Evolutionary conservation across 352 stramenopile species (phyloP).

Genomic region (Globisporangium nodosum): DNA sequence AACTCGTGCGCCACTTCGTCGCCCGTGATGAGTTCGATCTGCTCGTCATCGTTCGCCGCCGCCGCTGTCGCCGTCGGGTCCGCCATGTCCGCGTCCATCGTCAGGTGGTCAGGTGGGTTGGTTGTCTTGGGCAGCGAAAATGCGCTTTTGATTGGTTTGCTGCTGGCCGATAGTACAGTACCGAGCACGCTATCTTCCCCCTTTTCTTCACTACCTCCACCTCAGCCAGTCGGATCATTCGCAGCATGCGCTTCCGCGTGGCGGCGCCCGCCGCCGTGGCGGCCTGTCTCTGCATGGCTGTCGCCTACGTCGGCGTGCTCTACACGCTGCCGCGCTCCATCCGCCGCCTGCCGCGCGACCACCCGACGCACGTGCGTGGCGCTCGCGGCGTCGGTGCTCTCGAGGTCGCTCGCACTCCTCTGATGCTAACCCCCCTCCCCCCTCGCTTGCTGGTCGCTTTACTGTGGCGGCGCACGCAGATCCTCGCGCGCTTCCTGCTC

Average conservation of each 20-base stretch:
- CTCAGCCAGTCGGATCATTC: background rate
- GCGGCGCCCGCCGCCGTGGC: constrained; percentile 53
- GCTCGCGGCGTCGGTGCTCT: no score
- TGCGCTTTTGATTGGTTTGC: background rate
- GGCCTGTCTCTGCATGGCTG: constrained; percentile 77
- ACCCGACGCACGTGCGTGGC: constrained; percentile 70
- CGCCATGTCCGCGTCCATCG: constrained; percentile 26
- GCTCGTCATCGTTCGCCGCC: constrained; percentile 34
- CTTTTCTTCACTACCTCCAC: background rate
- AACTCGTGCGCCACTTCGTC: constrained; percentile 82
- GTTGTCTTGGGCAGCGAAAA: background rate
- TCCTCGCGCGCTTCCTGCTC: constrained; percentile 82
- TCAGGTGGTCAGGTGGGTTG: constrained; percentile 4
- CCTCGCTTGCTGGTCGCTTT: background rate
- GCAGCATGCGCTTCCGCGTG: constrained; percentile 72
- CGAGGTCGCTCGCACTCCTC: background rate
- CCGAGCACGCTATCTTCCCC: constrained; percentile 20
- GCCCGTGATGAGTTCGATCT: constrained; percentile 80
- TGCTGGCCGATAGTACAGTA: no score
- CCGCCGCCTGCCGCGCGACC: constrained; percentile 69
- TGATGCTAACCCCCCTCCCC: background rate
- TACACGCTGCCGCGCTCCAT: constrained; percentile 77
- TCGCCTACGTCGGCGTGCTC: constrained; percentile 81
- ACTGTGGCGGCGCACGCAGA: constrained; percentile 25
- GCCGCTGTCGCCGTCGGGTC: constrained; percentile 24